phyloP scores from a whole-genome alignment of 257 asterid species.

The Mitragyna speciosa region DNA sequence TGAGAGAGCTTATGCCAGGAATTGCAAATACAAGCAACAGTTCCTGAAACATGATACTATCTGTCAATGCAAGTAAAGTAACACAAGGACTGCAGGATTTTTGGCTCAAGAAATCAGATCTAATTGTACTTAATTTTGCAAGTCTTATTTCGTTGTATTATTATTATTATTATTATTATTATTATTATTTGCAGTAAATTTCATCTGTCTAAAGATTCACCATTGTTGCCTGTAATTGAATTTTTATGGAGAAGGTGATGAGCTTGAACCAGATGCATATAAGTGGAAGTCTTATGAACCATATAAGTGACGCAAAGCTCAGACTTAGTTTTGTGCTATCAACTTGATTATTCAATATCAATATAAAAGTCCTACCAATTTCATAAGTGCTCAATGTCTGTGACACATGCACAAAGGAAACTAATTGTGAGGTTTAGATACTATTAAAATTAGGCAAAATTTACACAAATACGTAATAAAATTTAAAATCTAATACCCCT shows the following conservation, averaged over 20 bases:
- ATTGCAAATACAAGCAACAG: slow-evolving; percentile 46
- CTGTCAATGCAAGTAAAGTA: neutral
- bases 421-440: too few relatives aligned
- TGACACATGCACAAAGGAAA: neutral
- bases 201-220: neutral
- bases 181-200: neutral
- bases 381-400: neutral
- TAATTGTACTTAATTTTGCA: neutral
- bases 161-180: too few relatives aligned
- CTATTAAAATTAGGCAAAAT: too few relatives aligned
- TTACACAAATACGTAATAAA: too few relatives aligned
- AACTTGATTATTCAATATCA: neutral
- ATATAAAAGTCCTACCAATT: neutral
- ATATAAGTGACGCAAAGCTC: neutral
- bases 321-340: neutral
- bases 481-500: too few relatives aligned
- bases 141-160: neutral
- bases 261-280: neutral
- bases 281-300: neutral
- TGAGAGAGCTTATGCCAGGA: slow-evolving; percentile 64
- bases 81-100: slow-evolving; percentile 21
- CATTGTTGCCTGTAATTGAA: neutral
- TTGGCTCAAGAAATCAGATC: neutral
- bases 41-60: slow-evolving; percentile 36
- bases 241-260: neutral